Base-by-base conservation (phyloP, 2,329 filamentous ascomycete species). In the Venturia nashicola region DNA sequence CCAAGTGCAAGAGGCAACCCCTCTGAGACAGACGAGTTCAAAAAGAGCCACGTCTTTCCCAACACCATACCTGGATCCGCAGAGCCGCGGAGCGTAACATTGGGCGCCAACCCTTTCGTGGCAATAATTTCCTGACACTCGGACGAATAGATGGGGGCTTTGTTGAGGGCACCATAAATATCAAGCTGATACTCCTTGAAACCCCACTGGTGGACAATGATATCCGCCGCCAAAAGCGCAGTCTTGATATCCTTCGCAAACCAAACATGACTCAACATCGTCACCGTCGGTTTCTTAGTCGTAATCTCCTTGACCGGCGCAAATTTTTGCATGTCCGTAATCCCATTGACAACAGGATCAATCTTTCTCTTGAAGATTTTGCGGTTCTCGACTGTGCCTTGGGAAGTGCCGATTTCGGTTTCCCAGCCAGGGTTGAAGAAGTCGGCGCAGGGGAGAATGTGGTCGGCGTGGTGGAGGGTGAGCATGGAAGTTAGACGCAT, bases 371-470 rank as follows among this genome's bases (percentile, higher is more conserved):
- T 76, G 75, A 85, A 86, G 9, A 77, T 76, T 65, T 83, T 83
- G 65, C 82, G 79, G 68, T 83, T 82, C 64, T 81, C 79, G 48
- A 85, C 76, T 18, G 76, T 76, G 20, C 83, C 83, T 67, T 84
- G 79, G 63, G 79, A 78, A 14, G 82, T 85, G 46, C 83, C 83
- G 34, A 86, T 81, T 68, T 86, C 83, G 4, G 82, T 77, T 68
- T 86, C 83, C 83, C 83, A 86, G 61, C 81, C 82, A 34, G 83
- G 83, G 68, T 86, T 86, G 73, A 85, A 86, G 71, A 85, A 83
- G 67, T 84, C 83, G 48, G 79, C 78, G 69, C 78, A 83, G 8
- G 81, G 81, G n/a, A 82, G 73, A 62, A 82, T 77, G 44, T 83
- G 80, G 71, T 86, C 83, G n/a, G 83, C 83, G 66, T 86, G 83